Percentiles rank a stretch among this genome's conserved stretches.
Conservation (phyloP, 352 stramenopile genomes). For the Pythium myriotylum region DNA sequence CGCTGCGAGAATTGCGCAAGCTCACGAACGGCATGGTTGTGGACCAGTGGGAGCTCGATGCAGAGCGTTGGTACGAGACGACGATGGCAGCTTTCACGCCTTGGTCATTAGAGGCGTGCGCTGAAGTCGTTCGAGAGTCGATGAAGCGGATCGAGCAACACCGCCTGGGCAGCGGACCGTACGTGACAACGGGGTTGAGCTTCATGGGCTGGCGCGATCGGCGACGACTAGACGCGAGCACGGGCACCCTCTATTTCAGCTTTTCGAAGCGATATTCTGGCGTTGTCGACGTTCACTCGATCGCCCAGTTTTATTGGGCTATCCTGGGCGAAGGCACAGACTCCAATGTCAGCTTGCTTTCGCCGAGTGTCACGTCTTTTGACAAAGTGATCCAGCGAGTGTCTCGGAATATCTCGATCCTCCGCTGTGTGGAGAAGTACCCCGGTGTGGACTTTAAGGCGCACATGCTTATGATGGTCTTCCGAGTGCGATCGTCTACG, state of each 20-base stretch:
- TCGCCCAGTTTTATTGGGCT: constrained; percentile 13
- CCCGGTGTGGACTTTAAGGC: constrained; percentile 6
- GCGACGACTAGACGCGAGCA: constrained; percentile 3
- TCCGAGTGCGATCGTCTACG: constrained; percentile 7
- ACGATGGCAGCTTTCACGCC: not conserved
- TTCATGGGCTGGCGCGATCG: constrained; percentile 20
- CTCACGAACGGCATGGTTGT: not conserved
- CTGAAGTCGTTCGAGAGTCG: constrained; percentile 4
- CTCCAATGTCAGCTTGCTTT: constrained; percentile 3
- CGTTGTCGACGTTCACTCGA: constrained; percentile 8
- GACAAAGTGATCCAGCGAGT: constrained; percentile 15
- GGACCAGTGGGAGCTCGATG: constrained; percentile 1
- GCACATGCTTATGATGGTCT: constrained; percentile 15
- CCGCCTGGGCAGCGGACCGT: not conserved
- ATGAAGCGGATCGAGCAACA: constrained; percentile 2
- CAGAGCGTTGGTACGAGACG: not conserved
- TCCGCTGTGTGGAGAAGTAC: constrained; percentile 18
- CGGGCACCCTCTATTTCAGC: constrained; percentile 12
- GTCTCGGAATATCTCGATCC: constrained; percentile 12
- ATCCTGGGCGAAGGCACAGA: not conserved
- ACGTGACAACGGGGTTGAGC: constrained; percentile 1
- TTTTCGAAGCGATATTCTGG: constrained; percentile 8
- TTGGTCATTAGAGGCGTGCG: constrained; percentile 10
- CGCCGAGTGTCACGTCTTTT: constrained; percentile 6
- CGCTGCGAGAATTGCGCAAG: not conserved